Conservation (phyloP, 2,329 filamentous ascomycete species). For the Fusarium pilosicola region DNA sequence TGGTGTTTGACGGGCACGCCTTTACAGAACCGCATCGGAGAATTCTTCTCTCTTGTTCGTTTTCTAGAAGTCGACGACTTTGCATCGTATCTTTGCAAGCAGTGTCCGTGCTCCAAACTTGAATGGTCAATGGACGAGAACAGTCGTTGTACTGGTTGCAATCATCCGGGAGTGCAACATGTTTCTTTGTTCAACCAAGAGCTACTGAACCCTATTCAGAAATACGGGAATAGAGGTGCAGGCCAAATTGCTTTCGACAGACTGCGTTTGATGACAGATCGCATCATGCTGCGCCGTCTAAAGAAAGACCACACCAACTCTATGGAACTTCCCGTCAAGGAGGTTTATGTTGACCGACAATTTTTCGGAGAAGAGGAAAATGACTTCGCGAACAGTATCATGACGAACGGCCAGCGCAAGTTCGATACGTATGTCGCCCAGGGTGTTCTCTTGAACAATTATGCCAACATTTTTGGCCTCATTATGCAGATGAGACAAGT, state of each 20-base stretch:
- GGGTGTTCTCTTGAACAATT: conserved; percentile 95
- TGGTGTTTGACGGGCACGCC: conserved; percentile 97
- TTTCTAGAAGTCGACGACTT: conserved; percentile 92
- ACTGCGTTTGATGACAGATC: conserved; percentile 86
- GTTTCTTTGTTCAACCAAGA: conserved; percentile 87
- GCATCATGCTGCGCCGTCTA: conserved; percentile 94
- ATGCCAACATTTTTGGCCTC: conserved; percentile 97
- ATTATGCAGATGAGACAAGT: conserved; percentile 99
- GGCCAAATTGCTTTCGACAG: conserved; percentile 81
- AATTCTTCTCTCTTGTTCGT: conserved; percentile 93
- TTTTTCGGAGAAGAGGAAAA: conserved; percentile 97
- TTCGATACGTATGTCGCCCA: conserved; percentile 97
- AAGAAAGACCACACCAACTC: conserved; percentile 94
- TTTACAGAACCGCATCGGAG: conserved; percentile 95
- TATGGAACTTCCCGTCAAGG: conserved; percentile 96
- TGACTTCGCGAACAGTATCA: conserved; percentile 95
- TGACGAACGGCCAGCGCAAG: conserved; percentile 86
- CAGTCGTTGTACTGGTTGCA: conserved; percentile 75
- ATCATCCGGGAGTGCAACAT: conserved; percentile 55
- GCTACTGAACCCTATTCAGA: conserved; percentile 83
- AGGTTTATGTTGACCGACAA: conserved; percentile 90
- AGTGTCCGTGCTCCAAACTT: conserved; percentile 80
- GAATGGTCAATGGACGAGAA: conserved; percentile 84
- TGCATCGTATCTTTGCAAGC: conserved; percentile 92
- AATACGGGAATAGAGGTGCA: conserved; percentile 66